These are phyloP conservation scores for Zygosaccharomyces sapae DNA, from an alignment of 1,139 yeast species.

Conservation along the genomic window DNA sequence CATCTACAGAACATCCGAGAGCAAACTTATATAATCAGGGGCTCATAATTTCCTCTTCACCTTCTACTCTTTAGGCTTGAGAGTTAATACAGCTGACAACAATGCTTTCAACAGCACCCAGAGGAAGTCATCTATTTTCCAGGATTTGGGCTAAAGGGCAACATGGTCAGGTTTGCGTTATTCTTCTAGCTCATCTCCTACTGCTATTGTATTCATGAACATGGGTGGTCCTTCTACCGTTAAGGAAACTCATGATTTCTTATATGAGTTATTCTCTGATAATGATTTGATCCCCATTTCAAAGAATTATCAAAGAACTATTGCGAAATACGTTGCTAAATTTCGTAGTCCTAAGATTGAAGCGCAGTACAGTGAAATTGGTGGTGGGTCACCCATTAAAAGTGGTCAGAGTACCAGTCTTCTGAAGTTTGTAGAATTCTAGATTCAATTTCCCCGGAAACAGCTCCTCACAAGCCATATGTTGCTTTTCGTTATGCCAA, in stretches of 20 bases:
- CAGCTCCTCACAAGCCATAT: conserved; percentile 94
- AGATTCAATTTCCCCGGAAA: conserved; percentile 69
- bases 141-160: background rate
- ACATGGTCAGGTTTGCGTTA: conserved; percentile 1
- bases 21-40: background rate
- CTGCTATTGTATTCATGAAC: conserved; percentile 80
- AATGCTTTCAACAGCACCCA: conserved; percentile 1
- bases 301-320: conserved; percentile 60
- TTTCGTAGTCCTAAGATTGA: conserved; percentile 86
- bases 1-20: conserved; percentile 1
- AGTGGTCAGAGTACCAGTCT: conserved; percentile 90
- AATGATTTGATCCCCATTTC: conserved; percentile 82
- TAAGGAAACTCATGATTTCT: conserved; percentile 78
- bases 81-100: too few relatives aligned
- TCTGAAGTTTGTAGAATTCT: conserved; percentile 71
- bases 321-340: conserved; percentile 76
- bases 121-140: background rate
- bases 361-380: conserved; percentile 76
- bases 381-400: conserved; percentile 95
- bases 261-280: conserved; percentile 71
- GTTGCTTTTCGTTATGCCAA: conserved; percentile 93
- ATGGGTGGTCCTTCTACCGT: conserved; percentile 98
- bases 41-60: background rate
- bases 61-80: too few relatives aligned
- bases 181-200: conserved; percentile 21